Evolutionary conservation across 495 filamentous ascomycete species (phyloP).

Genomic region (Penicillium ucsense): DNA sequence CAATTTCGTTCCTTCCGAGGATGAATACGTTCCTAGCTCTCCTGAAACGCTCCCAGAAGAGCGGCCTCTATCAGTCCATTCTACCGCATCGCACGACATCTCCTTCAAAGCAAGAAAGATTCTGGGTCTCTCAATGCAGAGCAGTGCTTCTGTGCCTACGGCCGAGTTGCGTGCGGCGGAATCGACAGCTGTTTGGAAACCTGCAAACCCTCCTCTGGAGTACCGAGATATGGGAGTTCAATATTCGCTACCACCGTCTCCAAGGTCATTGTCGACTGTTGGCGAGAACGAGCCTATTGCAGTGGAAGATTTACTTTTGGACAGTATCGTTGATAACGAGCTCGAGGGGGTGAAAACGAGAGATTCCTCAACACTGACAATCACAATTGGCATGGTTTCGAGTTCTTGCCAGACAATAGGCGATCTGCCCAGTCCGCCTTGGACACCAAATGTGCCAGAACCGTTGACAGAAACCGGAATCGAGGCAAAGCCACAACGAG

Average conservation of each 20-base stretch:
- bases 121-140: slow-evolving; percentile 36
- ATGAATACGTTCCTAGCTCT: slow-evolving; percentile 19
- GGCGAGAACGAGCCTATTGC: background rate
- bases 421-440: slow-evolving; percentile 57
- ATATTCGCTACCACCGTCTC: slow-evolving; percentile 72
- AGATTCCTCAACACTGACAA: slow-evolving; percentile 21
- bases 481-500: slow-evolving; percentile 6
- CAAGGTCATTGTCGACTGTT: slow-evolving; percentile 29
- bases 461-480: slow-evolving; percentile 1
- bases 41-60: slow-evolving; percentile 40
- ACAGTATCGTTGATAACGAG: background rate
- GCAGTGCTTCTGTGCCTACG: slow-evolving; percentile 13
- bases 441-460: slow-evolving; percentile 49
- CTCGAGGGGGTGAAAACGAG: slow-evolving; percentile 10
- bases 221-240: slow-evolving; percentile 74
- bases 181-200: slow-evolving; percentile 6
- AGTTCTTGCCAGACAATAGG: slow-evolving; percentile 61
- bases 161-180: slow-evolving; percentile 14
- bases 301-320: background rate
- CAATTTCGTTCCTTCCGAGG: slow-evolving; percentile 39
- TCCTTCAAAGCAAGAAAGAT: slow-evolving; percentile 42
- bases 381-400: slow-evolving; percentile 53
- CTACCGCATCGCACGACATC: slow-evolving; percentile 28
- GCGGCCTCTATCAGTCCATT: slow-evolving; percentile 34
- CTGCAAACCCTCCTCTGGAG: slow-evolving; percentile 6